phyloP scores from a whole-genome alignment of 805 yeast genomes.

The Starmerella tilneyi region DNA sequence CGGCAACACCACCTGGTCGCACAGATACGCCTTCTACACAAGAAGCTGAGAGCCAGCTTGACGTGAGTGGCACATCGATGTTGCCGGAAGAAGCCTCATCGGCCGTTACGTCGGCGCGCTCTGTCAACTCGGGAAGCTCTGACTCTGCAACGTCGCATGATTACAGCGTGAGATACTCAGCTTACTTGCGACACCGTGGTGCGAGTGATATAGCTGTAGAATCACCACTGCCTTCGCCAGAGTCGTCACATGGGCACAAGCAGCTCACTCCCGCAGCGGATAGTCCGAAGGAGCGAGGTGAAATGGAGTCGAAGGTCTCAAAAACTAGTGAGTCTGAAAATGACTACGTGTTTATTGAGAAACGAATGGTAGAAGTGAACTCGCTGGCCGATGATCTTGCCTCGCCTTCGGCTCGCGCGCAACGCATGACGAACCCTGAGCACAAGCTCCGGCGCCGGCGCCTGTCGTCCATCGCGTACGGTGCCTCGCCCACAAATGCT shows the following conservation, averaged over 20 bases:
- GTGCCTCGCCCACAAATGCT: conserved; percentile 65
- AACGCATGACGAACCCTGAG: conserved; percentile 18
- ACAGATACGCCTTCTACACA: not conserved
- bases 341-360: conserved; percentile 81
- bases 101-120: not conserved
- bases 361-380: conserved; percentile 88
- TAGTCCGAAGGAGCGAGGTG: too few relatives aligned
- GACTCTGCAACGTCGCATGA: conserved; percentile 1
- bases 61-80: not conserved
- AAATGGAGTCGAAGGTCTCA: not conserved
- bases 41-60: not conserved
- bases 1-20: not conserved
- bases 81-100: not conserved
- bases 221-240: conserved; percentile 30
- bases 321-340: conserved; percentile 12
- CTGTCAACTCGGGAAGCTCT: not conserved
- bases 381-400: conserved; percentile 90
- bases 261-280: not conserved
- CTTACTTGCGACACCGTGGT: conserved; percentile 13
- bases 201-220: conserved; percentile 14
- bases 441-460: conserved; percentile 22
- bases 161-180: conserved; percentile 18
- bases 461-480: conserved; percentile 31
- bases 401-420: conserved; percentile 20
- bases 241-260: conserved; percentile 8